A percentile compares a stretch with the other conserved stretches of the same genome.
phyloP scores from a whole-genome alignment of 257 asterid species.

The Solanum piurae region DNA sequence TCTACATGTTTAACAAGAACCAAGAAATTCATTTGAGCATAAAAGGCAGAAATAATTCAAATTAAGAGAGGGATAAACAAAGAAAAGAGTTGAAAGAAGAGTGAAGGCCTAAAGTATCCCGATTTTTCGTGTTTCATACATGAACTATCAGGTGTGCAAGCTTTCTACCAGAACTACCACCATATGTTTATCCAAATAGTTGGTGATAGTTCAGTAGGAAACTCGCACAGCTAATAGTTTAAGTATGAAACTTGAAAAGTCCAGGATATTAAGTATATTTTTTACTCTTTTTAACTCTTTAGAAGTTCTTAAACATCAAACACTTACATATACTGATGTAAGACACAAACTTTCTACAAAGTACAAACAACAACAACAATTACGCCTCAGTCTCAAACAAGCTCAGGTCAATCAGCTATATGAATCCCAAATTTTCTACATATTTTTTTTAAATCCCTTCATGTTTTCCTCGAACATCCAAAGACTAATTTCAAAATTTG shows the following conservation, averaged over 20 bases:
- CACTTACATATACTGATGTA: neutral
- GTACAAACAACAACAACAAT: neutral
- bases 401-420: neutral
- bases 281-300: neutral
- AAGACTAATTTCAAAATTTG: neutral
- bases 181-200: neutral
- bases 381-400: neutral
- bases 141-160: neutral
- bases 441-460: neutral
- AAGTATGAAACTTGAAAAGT: neutral
- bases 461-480: neutral
- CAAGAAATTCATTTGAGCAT: neutral
- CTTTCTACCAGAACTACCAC: neutral
- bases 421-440: neutral
- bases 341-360: neutral
- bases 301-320: neutral
- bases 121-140: neutral
- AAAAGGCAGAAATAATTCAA: neutral
- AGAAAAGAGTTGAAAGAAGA: neutral
- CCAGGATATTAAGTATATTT: neutral
- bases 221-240: neutral
- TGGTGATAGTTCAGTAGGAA: neutral
- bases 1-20: neutral
- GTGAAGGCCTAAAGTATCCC: neutral
- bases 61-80: neutral